Base-by-base conservation (phyloP, 1,284 basidiomycete species). In the Apiotrichum brassicae region DNA sequence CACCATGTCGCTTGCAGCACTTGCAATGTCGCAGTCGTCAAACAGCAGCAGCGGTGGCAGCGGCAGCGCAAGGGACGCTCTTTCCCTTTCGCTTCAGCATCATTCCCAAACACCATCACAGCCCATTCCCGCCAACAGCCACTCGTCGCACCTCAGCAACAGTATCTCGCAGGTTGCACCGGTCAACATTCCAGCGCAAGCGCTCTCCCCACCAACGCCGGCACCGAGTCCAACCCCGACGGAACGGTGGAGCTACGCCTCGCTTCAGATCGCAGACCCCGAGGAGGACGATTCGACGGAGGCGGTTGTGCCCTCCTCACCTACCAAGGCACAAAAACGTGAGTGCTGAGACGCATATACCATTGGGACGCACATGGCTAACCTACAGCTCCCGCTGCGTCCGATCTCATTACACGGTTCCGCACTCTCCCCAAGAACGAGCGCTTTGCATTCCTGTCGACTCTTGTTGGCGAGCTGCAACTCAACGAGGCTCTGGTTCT, bases 401-500 rank as follows among this genome's bases (percentile, higher is more conserved):
- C 33, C 13, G 53, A 57, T 5, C 37, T 68, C 11, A 24, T 68
- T 25, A 20, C 44, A 2, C 42, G 41, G 18, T 71, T 70, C 57
- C 59, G 59, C 25, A 11, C 28, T 3, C 48, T 64, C 16, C 23
- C 53, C 20, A 53, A 61, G 47, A 41, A 48, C 32, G 54, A 59
- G 32, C 80, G 86, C 23, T 79, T 79, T 56, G 75, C 78, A 35
- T 82, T 84, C 58, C 79, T 93, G 36, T 66, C 78, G 14, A 71
- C 80, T 2, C 73, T 92, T 35, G 76, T 91, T 8, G 71, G 76
- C 36, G 77, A 82, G 39, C 84, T 88, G 60, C 79, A 81, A 2
- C 79, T 84, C 3, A 76, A 81, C 9, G 89, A 95, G 63, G 82
- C 95, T 13, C 77, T 87, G 14, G 86, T 85, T 65, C 78, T 95